Evolutionary conservation across 192 early-diverging fungal species (phyloP), one percentile per base, ranked within the genome.

Genomic region (Thoreauomyces humboldtii): DNA sequence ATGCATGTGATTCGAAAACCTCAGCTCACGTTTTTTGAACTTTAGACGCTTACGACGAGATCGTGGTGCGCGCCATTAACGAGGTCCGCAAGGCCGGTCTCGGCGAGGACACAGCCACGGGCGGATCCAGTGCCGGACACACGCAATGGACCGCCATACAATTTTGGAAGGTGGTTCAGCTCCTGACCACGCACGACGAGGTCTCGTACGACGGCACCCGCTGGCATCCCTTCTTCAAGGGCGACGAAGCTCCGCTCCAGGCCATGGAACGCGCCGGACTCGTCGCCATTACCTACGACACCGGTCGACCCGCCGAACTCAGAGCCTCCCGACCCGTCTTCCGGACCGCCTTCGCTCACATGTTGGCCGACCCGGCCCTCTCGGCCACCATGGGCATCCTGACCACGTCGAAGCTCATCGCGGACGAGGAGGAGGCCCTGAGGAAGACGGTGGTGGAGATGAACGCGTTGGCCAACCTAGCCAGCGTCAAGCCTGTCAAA

Each of bases 251-350:
- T 4, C 80, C 92, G 4, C 78, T 98, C 19, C 77, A 86, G 61
- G 89, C 84, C 0, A 89, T 99, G 88, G 94, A 96, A 68, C 85
- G 91, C 38, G 88, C 90, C 17, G 92, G 94, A 63, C 77, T 99
- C 35, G 94, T 99, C 45, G 81, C 78, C 6, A 81, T 98, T 55
- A 68, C 70, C 3, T 86, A 94, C 42, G 70, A 89, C 43, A 83
- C 94, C 38, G 61, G 92, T 36, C 87, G 94, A 24, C 92, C 95
- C 27, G 77, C 82, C 54, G 66, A 68, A n/a, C 87, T 99, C 38
- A 76, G 81, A 28, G 82, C 93, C 1, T 91, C 89, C 11, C 87
- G 92, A 21, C 97, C 94, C 0, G 81, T 99, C 4, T 94, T 86
- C 65, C 72, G 78, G 24, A 75, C 86, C 0, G 95, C 91, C 5